Evolutionary conservation across 78 protist species (phyloP).

Genomic region (Dictyostelium citrinum): DNA sequence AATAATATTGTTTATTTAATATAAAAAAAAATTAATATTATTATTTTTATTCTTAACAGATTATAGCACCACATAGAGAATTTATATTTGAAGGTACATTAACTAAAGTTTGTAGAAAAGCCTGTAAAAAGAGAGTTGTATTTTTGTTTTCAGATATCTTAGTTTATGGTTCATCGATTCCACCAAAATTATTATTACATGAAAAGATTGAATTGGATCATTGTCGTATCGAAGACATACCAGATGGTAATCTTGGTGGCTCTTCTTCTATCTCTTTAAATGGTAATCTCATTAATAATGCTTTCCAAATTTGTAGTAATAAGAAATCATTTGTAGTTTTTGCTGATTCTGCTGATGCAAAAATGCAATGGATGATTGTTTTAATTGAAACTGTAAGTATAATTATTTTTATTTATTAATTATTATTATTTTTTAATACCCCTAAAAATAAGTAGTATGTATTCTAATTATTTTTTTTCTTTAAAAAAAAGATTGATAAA

Average conservation of each 20-base stretch:
- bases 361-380: constrained; percentile 64
- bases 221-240: constrained; percentile 72
- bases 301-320: constrained; percentile 63
- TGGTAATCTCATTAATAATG: constrained; percentile 25
- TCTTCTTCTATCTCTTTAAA: constrained; percentile 15
- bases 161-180: constrained; percentile 39
- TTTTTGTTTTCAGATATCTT: constrained; percentile 65
- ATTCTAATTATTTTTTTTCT: background rate
- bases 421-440: too few species aligned
- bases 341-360: constrained; percentile 37
- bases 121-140: constrained; percentile 73
- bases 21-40: too few species aligned
- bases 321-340: constrained; percentile 72
- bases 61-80: constrained; percentile 71
- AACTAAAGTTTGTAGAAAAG: constrained; percentile 71
- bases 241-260: constrained; percentile 73
- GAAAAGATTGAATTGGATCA: constrained; percentile 54
- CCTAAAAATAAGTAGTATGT: too few species aligned
- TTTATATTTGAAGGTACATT: constrained; percentile 64
- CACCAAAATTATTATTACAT: constrained; percentile 64
- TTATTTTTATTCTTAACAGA: background rate
- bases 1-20: too few species aligned
- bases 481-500: constrained; percentile 24
- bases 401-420: too few species aligned
- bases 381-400: constrained; percentile 36